Base-by-base conservation (phyloP, 768 basidiomycete species). In the Leccinum olivaceopallidum region DNA sequence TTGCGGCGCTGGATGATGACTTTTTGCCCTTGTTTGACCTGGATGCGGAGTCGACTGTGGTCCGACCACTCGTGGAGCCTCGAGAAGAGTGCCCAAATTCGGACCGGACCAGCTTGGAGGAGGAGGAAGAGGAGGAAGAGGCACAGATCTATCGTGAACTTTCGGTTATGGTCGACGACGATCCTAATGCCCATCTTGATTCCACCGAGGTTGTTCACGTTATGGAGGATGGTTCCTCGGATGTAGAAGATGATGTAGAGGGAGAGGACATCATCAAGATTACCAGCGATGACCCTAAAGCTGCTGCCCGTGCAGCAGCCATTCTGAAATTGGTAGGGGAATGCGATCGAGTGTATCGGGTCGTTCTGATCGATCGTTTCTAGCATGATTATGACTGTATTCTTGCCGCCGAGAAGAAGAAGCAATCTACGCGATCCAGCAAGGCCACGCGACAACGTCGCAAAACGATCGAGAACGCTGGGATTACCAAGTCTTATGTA, bases 241-340 rank as follows among this genome's bases (percentile, higher is more conserved):
- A 69, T 30, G 71, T 69, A 2, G 75, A 72, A 24, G 75, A 69
- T 12, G 75, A 71, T 20, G 67, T 74, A 28, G 73, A 77, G 4
- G 76, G 76, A 5, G 77, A 79, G 5, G 77, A 79, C 8, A 77
- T 95, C 6, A 85, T 97, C 63, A 89, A 91, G 76, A 90, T 96
- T 62, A 87, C 87, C 3, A 93, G 91, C 60, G 83, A 85, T 22
- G 91, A 96, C 72, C 91, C 95, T 2, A 80, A 82, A 60, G 92
- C 92, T 18, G 95, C 95, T 51, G 95, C 94, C 2, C 79, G 92
- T 53, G 95, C 94, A n/a, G 94, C 92, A 36, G 95, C 95, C 0
- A 95, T 97, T 60, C 78, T 97, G 66, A 94, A 90, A 74, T 83
- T 92, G 80, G 93, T 92, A 53, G n/a, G 85, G 72, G 13, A 50